Conservation (phyloP, 257 asterid genomes). For the Anisodus acutangulus region DNA sequence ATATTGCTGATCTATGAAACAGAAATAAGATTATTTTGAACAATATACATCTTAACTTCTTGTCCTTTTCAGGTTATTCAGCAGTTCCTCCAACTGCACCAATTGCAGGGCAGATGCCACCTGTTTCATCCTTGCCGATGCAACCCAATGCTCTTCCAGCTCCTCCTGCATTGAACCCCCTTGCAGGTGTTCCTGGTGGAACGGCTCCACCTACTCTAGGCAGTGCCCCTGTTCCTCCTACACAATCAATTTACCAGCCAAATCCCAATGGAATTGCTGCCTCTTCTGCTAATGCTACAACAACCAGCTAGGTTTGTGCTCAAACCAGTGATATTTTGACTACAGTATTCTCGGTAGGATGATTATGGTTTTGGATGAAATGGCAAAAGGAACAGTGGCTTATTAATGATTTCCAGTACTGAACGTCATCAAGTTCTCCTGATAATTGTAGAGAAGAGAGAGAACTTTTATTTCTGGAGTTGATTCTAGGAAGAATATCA, state of each 20-base stretch:
- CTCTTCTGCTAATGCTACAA: conserved; percentile 32
- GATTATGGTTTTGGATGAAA: not conserved
- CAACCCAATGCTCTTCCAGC: conserved; percentile 39
- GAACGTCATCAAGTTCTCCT: not conserved
- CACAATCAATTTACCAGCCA: conserved; percentile 39
- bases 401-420: not conserved
- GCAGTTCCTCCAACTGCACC: conserved; percentile 39
- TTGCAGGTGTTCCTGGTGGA: conserved; percentile 43
- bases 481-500: not conserved
- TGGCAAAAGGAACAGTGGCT: conserved; percentile 13
- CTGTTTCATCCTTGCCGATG: conserved; percentile 42
- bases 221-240: conserved; percentile 34
- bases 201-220: conserved; percentile 43
- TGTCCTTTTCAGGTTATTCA: conserved; percentile 48
- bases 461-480: not conserved
- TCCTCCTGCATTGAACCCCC: conserved; percentile 41
- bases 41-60: not conserved
- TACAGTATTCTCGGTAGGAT: not conserved
- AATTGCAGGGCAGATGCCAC: conserved; percentile 43
- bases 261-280: conserved; percentile 39
- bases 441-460: not conserved
- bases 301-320: conserved; percentile 43
- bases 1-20: not conserved
- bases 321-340: not conserved
- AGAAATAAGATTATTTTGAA: not conserved